These are phyloP conservation scores for Letharia columbiana DNA, from an alignment of 495 filamentous ascomycete genomes.

Conservation along the genomic window DNA sequence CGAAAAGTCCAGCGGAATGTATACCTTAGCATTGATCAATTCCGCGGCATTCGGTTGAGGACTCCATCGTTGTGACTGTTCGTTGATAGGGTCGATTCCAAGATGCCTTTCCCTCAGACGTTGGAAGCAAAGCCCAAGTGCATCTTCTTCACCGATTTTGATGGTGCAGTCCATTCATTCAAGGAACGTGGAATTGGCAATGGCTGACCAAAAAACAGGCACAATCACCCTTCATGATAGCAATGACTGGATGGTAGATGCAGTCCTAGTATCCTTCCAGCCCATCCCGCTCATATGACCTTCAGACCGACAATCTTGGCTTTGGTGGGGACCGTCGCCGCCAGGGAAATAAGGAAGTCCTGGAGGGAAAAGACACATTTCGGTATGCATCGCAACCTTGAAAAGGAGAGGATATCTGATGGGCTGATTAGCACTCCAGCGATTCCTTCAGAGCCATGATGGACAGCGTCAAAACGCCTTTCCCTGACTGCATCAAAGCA, in stretches of 20 bases:
- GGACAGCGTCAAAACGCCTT: constrained; percentile 64
- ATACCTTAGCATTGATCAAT: background rate
- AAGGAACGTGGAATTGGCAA: constrained; percentile 52
- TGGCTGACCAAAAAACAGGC: background rate
- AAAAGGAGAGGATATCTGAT: background rate
- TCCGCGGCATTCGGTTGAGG: background rate
- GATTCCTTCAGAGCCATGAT: constrained; percentile 86
- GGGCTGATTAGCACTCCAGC: constrained; percentile 29
- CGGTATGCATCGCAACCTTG: constrained; percentile 39
- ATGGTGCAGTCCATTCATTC: constrained; percentile 84
- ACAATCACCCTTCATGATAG: constrained; percentile 33
- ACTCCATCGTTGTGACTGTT: background rate
- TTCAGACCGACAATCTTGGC: constrained; percentile 80
- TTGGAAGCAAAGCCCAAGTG: constrained; percentile 62
- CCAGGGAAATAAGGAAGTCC: constrained; percentile 60
- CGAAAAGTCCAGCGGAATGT: background rate
- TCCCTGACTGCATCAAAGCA: constrained; percentile 64
- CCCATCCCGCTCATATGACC: constrained; percentile 17
- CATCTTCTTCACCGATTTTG: constrained; percentile 98
- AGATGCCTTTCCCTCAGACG: constrained; percentile 28
- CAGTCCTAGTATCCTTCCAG: background rate
- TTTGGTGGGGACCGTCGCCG: constrained; percentile 59
- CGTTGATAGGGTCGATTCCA: background rate
- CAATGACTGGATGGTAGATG: constrained; percentile 75
- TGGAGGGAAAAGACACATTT: constrained; percentile 60